phyloP scores from a whole-genome alignment of 2,329 filamentous ascomycete genomes.

The Nemania sp. region DNA sequence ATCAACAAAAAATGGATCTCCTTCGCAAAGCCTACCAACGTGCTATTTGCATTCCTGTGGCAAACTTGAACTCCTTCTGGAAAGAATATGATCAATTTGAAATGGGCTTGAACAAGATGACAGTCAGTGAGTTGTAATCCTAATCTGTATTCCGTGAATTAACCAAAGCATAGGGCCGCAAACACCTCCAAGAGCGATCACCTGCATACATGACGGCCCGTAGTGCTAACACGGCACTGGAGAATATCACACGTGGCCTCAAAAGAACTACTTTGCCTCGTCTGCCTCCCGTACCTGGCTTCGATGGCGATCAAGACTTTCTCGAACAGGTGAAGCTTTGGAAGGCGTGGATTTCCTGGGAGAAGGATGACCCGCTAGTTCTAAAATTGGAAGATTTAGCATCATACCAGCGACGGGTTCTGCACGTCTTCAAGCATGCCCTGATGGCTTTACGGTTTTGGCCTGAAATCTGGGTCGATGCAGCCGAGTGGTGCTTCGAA shows the following conservation, averaged over 20 bases:
- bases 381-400: slow-evolving; percentile 79
- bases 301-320: slow-evolving; percentile 85
- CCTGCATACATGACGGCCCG: slow-evolving; percentile 95
- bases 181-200: slow-evolving; percentile 91
- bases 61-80: slow-evolving; percentile 83
- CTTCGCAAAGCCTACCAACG: slow-evolving; percentile 90
- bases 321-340: slow-evolving; percentile 82
- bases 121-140: slow-evolving; percentile 55
- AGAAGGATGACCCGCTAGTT: slow-evolving; percentile 88
- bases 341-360: slow-evolving; percentile 94
- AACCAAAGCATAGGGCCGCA: slow-evolving; percentile 70
- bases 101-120: slow-evolving; percentile 89
- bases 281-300: slow-evolving; percentile 81
- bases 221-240: slow-evolving; percentile 85
- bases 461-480: slow-evolving; percentile 95
- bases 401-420: slow-evolving; percentile 74
- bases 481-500: slow-evolving; percentile 87
- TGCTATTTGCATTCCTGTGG: slow-evolving; percentile 84
- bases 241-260: slow-evolving; percentile 80
- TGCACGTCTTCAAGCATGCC: slow-evolving; percentile 93
- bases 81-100: slow-evolving; percentile 98
- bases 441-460: slow-evolving; percentile 92
- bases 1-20: slow-evolving; percentile 96
- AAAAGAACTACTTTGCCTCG: slow-evolving; percentile 77
- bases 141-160: slow-evolving; percentile 21